Evolutionary conservation across 2,329 filamentous ascomycete species (phyloP).

Genomic region (Trichophyton verrucosum): DNA sequence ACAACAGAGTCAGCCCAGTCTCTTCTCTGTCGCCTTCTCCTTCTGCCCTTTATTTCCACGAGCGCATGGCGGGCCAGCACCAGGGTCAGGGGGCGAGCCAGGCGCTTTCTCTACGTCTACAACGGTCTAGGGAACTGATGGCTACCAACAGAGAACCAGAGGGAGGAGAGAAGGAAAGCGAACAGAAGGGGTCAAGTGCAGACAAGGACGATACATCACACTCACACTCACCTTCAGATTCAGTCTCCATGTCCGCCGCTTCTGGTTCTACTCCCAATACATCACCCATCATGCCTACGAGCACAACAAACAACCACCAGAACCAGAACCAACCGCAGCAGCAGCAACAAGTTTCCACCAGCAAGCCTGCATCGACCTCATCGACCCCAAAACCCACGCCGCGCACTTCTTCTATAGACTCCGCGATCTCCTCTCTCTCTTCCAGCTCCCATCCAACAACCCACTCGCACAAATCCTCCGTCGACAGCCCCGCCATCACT

Average conservation of each 20-base stretch:
- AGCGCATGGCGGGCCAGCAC: slow-evolving; percentile 1
- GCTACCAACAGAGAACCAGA: background rate
- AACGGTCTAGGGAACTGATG: background rate
- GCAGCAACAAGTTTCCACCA: background rate
- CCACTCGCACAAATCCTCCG: slow-evolving; percentile 46
- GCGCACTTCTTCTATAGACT: slow-evolving; percentile 83
- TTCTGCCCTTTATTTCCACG: slow-evolving; percentile 1
- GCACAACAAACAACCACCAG: background rate
- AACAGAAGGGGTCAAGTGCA: background rate
- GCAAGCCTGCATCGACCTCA: background rate
- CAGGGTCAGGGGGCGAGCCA: background rate
- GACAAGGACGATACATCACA: background rate
- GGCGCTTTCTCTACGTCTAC: background rate
- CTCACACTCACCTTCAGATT: background rate
- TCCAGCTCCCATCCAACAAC: slow-evolving; percentile 31
- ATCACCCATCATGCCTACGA: background rate
- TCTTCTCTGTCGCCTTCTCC: background rate
- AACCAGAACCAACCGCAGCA: slow-evolving; percentile 2
- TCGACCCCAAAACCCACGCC: slow-evolving; percentile 32
- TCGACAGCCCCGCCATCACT: slow-evolving; percentile 44
- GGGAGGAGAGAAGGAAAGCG: background rate
- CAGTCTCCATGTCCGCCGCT: background rate
- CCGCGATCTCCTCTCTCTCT: slow-evolving; percentile 70
- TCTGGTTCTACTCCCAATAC: background rate
- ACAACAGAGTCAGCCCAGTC: background rate